phyloP scores from a whole-genome alignment of 192 early-diverging fungal species.

The Coemansia sp. region DNA sequence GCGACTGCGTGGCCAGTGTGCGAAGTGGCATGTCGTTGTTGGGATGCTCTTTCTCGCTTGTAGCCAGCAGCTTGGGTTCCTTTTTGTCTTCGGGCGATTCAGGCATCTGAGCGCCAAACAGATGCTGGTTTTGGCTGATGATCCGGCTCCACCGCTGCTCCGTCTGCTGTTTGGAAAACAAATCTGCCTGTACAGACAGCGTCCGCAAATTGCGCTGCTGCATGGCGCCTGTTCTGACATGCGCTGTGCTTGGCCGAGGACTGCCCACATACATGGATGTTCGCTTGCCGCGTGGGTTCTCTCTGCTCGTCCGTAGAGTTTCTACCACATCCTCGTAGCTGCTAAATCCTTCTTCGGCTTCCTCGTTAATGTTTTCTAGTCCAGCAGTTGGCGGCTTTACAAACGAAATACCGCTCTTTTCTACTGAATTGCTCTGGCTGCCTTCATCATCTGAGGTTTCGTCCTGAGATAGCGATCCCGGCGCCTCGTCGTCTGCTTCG shows the following conservation, averaged over 20 bases:
- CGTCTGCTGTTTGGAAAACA: conserved; percentile 31
- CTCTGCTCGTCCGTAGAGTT: background rate
- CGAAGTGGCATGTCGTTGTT: background rate
- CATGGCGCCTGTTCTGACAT: background rate
- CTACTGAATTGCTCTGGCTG: no score
- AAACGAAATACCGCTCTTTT: background rate
- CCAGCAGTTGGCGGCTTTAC: background rate
- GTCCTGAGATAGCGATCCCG: background rate
- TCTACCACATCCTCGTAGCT: conserved; percentile 15
- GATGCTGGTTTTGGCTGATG: conserved; percentile 48
- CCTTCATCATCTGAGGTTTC: no score
- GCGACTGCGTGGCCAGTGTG: conserved; percentile 14
- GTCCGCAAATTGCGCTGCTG: conserved; percentile 7
- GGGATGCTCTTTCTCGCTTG: background rate
- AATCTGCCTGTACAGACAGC: conserved; percentile 26
- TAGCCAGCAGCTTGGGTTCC: conserved; percentile 2
- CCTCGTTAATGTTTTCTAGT: conserved; percentile 25
- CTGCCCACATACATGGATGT: conserved; percentile 5
- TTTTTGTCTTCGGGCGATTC: background rate
- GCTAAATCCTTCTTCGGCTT: conserved; percentile 18
- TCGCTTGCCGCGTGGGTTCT: conserved; percentile 4
- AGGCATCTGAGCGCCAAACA: conserved; percentile 17
- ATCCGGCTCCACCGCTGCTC: conserved; percentile 49
- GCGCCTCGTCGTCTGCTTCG: conserved; percentile 21
- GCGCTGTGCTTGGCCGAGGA: conserved; percentile 14